A percentile compares a stretch with the other conserved stretches of the same genome.
Conservation (phyloP, 2,329 filamentous ascomycete species). For the Pseudogymnoascus pannorum region DNA sequence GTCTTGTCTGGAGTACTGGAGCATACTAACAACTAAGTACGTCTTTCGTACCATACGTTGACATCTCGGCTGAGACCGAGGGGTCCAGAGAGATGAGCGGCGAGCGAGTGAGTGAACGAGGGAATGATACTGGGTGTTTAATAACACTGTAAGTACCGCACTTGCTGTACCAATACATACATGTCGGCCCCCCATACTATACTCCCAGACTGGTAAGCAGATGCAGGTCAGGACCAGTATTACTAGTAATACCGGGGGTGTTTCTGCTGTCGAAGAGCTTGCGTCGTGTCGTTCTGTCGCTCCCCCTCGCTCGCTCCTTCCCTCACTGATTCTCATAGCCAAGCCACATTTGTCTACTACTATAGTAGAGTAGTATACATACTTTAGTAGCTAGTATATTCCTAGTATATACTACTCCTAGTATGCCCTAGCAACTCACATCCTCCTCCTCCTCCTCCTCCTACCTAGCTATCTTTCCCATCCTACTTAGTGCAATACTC, state of each 20-base stretch:
- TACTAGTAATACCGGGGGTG: too few relatives aligned
- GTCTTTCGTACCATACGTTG: background rate
- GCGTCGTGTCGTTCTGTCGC: too few relatives aligned
- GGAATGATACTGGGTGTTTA: background rate
- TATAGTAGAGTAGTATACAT: too few relatives aligned
- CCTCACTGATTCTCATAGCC: background rate
- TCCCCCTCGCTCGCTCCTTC: background rate
- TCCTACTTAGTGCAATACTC: too few relatives aligned
- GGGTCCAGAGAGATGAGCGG: background rate
- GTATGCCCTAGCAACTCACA: too few relatives aligned
- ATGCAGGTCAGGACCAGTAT: background rate
- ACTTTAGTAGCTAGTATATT: too few relatives aligned
- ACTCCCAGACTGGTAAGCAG: background rate
- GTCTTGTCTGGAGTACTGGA: background rate
- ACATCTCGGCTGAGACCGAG: constrained; percentile 2
- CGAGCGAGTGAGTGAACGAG: constrained; percentile 5
- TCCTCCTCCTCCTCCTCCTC: background rate
- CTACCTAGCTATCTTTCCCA: too few relatives aligned
- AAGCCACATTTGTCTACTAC: background rate
- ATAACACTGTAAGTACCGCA: background rate
- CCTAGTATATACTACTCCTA: too few relatives aligned
- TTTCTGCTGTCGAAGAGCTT: background rate
- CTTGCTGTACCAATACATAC: too few relatives aligned
- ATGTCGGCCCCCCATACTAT: too few relatives aligned
- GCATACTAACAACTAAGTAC: too few relatives aligned